A percentile compares a stretch with the other conserved stretches of the same genome.
phyloP scores from a whole-genome alignment of 2,329 filamentous ascomycete species.

The Cordyceps farinosa region DNA sequence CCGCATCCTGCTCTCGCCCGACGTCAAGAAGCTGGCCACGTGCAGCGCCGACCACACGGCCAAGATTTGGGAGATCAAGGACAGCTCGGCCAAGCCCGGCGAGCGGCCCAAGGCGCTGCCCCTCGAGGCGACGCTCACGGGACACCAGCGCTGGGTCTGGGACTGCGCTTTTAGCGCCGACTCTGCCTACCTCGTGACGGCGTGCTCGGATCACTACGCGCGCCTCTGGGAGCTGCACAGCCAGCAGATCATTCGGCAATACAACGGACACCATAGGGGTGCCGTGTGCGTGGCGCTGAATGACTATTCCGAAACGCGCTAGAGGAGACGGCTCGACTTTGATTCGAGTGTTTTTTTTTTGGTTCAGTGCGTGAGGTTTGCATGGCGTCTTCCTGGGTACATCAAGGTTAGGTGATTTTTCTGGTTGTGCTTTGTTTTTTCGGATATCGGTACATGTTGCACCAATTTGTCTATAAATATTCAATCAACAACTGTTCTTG shows the following conservation, averaged over 20 bases:
- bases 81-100: conserved; percentile 51
- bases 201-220: conserved; percentile 90
- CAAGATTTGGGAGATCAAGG: conserved; percentile 89
- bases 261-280: conserved; percentile 89
- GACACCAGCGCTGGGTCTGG: conserved; percentile 96
- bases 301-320: conserved; percentile 66
- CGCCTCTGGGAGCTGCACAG: conserved; percentile 84
- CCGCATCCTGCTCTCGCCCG: conserved; percentile 83
- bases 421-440: background rate
- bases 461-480: background rate
- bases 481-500: too few species aligned
- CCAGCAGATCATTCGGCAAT: conserved; percentile 88
- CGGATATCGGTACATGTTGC: background rate
- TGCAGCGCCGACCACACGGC: conserved; percentile 92
- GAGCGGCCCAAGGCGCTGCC: conserved; percentile 60
- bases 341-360: background rate
- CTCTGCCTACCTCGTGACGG: conserved; percentile 87
- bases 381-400: conserved; percentile 14
- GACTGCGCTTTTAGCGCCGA: conserved; percentile 95
- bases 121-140: conserved; percentile 80
- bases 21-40: conserved; percentile 90
- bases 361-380: background rate
- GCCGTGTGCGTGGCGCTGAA: conserved; percentile 92
- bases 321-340: conserved; percentile 10
- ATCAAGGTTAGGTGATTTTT: background rate